phyloP scores from a whole-genome alignment of 768 basidiomycete species.

The Tubosaeta sp. region DNA sequence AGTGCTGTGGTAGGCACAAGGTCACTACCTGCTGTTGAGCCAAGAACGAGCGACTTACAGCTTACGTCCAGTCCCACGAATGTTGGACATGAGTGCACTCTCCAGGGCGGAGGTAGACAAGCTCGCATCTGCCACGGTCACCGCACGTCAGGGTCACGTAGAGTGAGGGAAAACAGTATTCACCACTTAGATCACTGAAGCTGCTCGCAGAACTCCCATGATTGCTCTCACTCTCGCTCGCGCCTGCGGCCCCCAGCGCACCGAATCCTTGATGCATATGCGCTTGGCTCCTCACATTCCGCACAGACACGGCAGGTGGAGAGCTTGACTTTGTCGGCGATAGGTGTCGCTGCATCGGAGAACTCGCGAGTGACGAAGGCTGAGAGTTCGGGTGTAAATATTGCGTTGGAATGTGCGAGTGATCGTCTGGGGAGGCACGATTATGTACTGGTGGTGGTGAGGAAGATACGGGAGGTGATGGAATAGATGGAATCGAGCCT shows the following conservation, averaged over 20 bases:
- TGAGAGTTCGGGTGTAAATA: slow-evolving; percentile 15
- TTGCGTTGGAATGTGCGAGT: slow-evolving; percentile 3
- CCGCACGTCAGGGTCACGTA: neutral
- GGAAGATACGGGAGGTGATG: slow-evolving; percentile 61
- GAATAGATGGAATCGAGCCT: slow-evolving; percentile 78
- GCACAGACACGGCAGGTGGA: slow-evolving; percentile 54
- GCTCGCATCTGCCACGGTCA: slow-evolving; percentile 50
- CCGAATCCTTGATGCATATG: slow-evolving; percentile 44
- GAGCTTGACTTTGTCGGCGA: slow-evolving; percentile 57
- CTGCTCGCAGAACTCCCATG: slow-evolving; percentile 74
- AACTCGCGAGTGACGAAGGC: slow-evolving; percentile 12
- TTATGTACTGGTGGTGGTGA: slow-evolving; percentile 31
- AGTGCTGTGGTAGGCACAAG: slow-evolving; percentile 25
- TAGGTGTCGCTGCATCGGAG: slow-evolving; percentile 47
- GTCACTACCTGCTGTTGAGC: neutral
- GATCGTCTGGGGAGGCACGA: slow-evolving; percentile 21
- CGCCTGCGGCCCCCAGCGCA: slow-evolving; percentile 36
- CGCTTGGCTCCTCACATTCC: slow-evolving; percentile 49
- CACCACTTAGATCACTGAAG: slow-evolving; percentile 85
- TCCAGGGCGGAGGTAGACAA: slow-evolving; percentile 76
- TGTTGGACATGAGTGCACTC: slow-evolving; percentile 75
- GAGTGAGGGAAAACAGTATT: slow-evolving; percentile 18
- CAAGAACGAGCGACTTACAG: slow-evolving; percentile 47
- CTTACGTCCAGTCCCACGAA: slow-evolving; percentile 59
- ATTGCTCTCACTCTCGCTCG: slow-evolving; percentile 56